phyloP scores from a whole-genome alignment of 257 asterid species.

The Asclepias syriaca region DNA sequence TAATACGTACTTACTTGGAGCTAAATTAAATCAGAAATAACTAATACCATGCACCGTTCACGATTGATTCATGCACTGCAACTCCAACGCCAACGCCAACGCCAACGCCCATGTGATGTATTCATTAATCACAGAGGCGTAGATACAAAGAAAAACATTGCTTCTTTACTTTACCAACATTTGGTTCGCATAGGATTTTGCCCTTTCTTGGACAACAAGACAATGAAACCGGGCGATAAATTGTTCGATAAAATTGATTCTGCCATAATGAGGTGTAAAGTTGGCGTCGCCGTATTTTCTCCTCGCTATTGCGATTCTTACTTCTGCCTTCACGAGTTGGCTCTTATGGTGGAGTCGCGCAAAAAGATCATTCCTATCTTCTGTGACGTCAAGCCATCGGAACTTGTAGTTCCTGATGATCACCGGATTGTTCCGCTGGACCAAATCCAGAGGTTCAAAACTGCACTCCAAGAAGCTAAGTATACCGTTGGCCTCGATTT shows the following conservation, averaged over 20 bases:
- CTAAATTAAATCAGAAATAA: neutral
- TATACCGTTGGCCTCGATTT: constrained; percentile 44
- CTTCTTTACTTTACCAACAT: constrained; percentile 42
- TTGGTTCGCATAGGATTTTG: constrained; percentile 20
- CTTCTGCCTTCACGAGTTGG: constrained; percentile 52
- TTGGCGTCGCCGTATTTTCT: constrained; percentile 48
- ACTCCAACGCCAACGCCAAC: constrained; percentile 11
- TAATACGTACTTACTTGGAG: no score
- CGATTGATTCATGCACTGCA: constrained; percentile 20
- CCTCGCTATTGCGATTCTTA: constrained; percentile 51
- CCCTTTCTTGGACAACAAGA: constrained; percentile 52
- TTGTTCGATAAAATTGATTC: constrained; percentile 42
- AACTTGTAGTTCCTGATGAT: constrained; percentile 25
- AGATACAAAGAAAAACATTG: constrained; percentile 42
- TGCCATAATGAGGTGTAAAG: constrained; percentile 35
- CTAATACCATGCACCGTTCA: constrained; percentile 40
- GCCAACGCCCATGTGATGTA: constrained; percentile 32
- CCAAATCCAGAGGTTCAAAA: constrained; percentile 30
- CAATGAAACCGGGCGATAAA: constrained; percentile 56
- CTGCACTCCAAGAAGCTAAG: constrained; percentile 50
- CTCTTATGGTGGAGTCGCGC: constrained; percentile 35
- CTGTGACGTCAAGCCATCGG: constrained; percentile 49
- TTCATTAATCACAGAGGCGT: constrained; percentile 52
- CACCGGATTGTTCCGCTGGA: constrained; percentile 1
- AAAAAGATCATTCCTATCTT: constrained; percentile 46